Evolutionary conservation across 768 basidiomycete species (phyloP).

Genomic region (Naganishia kalamii): DNA sequence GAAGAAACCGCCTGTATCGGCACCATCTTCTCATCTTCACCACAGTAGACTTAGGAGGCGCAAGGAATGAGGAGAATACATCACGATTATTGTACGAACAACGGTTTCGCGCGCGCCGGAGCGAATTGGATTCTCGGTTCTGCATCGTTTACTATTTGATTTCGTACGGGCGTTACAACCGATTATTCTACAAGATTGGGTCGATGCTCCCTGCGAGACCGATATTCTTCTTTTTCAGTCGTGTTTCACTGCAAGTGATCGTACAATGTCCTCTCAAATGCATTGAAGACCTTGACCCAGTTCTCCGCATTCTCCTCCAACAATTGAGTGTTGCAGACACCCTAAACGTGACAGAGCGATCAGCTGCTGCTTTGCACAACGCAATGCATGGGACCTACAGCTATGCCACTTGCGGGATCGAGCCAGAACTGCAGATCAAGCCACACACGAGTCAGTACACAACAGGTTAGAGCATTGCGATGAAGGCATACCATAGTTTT

Average conservation of each 20-base stretch:
- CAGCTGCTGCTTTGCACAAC: neutral
- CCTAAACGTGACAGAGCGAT: conserved; percentile 12
- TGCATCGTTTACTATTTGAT: no score
- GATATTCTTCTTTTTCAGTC: neutral
- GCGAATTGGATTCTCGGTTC: no score
- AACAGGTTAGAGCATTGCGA: neutral
- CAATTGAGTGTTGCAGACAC: conserved; percentile 28
- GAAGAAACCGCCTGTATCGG: neutral
- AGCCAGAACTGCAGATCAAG: conserved; percentile 34
- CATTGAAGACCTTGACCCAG: conserved; percentile 24
- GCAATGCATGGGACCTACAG: conserved; percentile 22
- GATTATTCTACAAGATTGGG: neutral
- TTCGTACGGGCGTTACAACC: no score
- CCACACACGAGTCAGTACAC: conserved; percentile 14
- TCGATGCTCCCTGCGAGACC: no score
- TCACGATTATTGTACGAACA: neutral
- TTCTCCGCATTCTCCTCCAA: conserved; percentile 26
- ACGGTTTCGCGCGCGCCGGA: no score
- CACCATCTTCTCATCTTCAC: neutral
- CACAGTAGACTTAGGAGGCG: conserved; percentile 5
- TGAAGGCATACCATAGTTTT: conserved; percentile 13
- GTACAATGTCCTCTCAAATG: conserved; percentile 28
- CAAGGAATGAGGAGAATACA: neutral
- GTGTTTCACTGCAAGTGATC: conserved; percentile 8
- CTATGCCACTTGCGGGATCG: conserved; percentile 34